These are phyloP conservation scores for Aspergillus sp. DNA, from an alignment of 2,329 filamentous ascomycete species.

Conservation along the genomic window DNA sequence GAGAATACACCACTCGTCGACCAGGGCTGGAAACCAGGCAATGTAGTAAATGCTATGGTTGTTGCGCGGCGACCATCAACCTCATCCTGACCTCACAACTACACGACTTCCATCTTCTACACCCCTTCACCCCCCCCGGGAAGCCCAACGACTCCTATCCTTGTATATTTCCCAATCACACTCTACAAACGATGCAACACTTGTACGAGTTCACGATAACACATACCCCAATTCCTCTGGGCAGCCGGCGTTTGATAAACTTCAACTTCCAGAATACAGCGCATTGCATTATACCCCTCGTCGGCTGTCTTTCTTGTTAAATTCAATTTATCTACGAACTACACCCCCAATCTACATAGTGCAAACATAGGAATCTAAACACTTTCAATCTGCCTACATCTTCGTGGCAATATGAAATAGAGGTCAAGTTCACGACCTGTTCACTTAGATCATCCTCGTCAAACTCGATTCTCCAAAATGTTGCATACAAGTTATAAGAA, in stretches of 20 bases:
- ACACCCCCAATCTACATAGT: background rate
- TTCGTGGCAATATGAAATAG: too few species aligned
- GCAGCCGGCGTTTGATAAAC: conserved; percentile 2
- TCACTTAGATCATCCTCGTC: too few species aligned
- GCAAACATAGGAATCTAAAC: background rate
- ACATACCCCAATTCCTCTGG: background rate
- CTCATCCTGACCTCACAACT: conserved; percentile 7
- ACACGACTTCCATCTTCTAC: background rate
- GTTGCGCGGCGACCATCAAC: conserved; percentile 35
- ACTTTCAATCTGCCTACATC: background rate
- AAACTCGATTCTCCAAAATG: background rate
- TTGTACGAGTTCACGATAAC: background rate
- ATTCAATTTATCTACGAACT: background rate
- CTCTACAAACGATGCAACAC: background rate
- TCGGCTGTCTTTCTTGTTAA: background rate
- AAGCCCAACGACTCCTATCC: too few species aligned
- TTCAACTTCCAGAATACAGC: background rate
- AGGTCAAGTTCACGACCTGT: too few species aligned
- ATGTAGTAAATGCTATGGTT: conserved; percentile 76
- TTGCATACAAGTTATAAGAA: background rate
- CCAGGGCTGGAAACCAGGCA: conserved; percentile 73
- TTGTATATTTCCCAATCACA: background rate
- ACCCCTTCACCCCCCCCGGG: background rate
- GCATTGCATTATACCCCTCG: background rate
- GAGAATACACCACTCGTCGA: conserved; percentile 64